phyloP scores from a whole-genome alignment of 352 stramenopile species.

The Pythium scleroteichum region DNA sequence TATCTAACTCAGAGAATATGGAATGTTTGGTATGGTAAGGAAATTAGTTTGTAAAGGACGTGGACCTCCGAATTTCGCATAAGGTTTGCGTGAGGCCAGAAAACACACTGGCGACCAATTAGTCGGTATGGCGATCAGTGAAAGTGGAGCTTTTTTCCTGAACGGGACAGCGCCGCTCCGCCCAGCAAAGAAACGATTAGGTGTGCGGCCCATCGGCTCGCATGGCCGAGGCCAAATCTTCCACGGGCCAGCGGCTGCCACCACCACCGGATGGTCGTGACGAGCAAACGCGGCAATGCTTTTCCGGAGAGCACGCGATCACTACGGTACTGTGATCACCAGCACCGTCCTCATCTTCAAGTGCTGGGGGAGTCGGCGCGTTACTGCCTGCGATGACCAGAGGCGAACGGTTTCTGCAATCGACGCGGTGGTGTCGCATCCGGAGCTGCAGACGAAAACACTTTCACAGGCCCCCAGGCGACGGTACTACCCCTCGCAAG shows the following conservation, averaged over 20 bases:
- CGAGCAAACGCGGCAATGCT: neutral
- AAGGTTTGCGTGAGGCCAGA: neutral
- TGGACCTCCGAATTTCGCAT: neutral
- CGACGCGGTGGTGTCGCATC: too few relatives aligned
- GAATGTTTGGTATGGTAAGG: neutral
- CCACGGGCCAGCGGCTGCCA: neutral
- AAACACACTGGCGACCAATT: neutral
- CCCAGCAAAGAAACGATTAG: neutral
- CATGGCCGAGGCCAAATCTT: slow-evolving; percentile 2
- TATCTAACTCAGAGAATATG: neutral
- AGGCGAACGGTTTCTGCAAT: too few relatives aligned
- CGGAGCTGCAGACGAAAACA: too few relatives aligned
- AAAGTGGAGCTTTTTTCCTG: neutral
- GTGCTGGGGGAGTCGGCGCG: too few relatives aligned
- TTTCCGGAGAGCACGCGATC: too few relatives aligned
- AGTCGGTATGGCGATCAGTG: slow-evolving; percentile 3
- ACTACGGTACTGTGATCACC: too few relatives aligned
- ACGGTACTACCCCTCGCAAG: too few relatives aligned
- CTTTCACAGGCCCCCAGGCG: too few relatives aligned
- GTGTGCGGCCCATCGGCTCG: neutral
- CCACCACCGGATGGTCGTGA: neutral
- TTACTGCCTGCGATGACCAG: too few relatives aligned
- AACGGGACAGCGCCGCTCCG: neutral
- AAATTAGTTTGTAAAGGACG: neutral
- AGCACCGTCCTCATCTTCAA: neutral